A percentile compares a stretch with the other conserved stretches of the same genome.
phyloP scores from a whole-genome alignment of 192 early-diverging fungal genomes.

The Endogone sp. region DNA sequence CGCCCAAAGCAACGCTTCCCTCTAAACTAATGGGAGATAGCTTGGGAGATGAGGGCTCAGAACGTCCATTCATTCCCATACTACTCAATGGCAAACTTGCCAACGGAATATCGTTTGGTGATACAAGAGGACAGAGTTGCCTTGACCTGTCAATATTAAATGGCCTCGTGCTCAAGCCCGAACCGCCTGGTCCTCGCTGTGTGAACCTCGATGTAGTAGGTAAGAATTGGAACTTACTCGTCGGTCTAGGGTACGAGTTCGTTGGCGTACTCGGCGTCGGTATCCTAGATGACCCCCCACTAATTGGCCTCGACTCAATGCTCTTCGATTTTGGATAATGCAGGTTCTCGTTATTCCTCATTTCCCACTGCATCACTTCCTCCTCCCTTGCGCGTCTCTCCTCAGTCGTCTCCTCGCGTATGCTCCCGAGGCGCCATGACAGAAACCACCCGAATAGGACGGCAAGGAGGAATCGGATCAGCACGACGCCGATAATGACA shows the following conservation, averaged over 20 bases:
- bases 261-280: no score
- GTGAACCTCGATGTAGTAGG: conserved; percentile 34
- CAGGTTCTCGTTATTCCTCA: conserved; percentile 34
- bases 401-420: conserved; percentile 58
- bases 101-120: not conserved
- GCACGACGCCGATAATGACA: conserved; percentile 62
- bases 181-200: conserved; percentile 1
- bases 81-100: not conserved
- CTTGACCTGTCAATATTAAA: not conserved
- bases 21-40: no score
- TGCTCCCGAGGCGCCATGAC: conserved; percentile 70
- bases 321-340: conserved; percentile 50
- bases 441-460: conserved; percentile 81
- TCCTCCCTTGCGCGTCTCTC: conserved; percentile 41
- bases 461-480: conserved; percentile 72
- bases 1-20: no score
- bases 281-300: no score
- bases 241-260: conserved; percentile 36
- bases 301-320: conserved; percentile 26
- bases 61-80: not conserved
- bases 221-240: conserved; percentile 42
- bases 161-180: no score
- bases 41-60: not conserved
- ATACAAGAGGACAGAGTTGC: not conserved
- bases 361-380: conserved; percentile 34